Evolutionary conservation across 129 eudicot species (phyloP), one percentile per base, ranked within the genome.

Genomic region (Logfia minima): DNA sequence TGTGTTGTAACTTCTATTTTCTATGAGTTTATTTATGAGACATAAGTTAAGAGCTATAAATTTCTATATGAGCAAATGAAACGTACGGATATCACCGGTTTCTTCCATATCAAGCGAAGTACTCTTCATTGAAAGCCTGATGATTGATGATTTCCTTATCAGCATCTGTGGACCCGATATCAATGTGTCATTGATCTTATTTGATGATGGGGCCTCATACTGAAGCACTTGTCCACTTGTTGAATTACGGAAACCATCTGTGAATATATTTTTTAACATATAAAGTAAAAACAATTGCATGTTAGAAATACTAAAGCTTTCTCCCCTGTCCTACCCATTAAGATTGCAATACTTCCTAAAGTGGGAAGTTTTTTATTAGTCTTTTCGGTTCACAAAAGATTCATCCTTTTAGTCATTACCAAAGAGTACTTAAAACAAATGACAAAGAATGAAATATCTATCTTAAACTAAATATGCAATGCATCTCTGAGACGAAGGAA

Each of bases 81-180:
- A 74, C 83, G 74, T 72, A 87, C 81, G 58, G 70, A 79, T 45
- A 81, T 87, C 90, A 86, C 79, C 67, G 9, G 81, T 68, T 61
- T 89, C 89, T 75, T 84, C 90, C 61, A 84, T 87, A 76, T 87
- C 97, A 77, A 83, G 83, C 58, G 91, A 87, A 83, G 80, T 82
- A 78, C 90, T 83, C 83, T 80, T 87, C 24, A 86, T 63, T 4
- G 98, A 92, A 53, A 87, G 88, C 84, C 96, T 81, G 62, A 87
- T 83, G 22, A 92, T 85, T 6, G 88, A 70, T 39, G 96, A 83
- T 86, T 84, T 89, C 79, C 63, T 89, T 70, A 48, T 86, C 71
- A 83, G 92, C 35, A 86, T 73, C 28, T 76, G 91, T 41, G 74
- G 77, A 58, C 81, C 55, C 4, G n/a, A 48, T 48, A 14, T 14